phyloP scores from a whole-genome alignment of 176 grass and related monocot genomes.

The Saccharum officinarum region DNA sequence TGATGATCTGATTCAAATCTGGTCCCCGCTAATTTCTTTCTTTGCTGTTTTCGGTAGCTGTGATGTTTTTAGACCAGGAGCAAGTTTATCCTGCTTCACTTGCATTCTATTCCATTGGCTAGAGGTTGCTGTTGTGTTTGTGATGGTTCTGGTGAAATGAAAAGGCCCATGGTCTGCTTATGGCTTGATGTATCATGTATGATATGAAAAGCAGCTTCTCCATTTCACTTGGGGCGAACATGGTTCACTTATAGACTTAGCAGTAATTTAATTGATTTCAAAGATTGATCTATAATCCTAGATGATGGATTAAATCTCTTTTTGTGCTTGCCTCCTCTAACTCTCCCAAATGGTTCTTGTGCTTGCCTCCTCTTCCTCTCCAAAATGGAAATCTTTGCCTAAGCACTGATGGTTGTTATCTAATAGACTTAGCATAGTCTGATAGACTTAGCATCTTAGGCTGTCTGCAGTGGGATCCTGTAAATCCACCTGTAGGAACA shows the following conservation, averaged over 20 bases:
- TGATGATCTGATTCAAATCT: conserved; percentile 10
- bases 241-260: not conserved
- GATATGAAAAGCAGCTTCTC: not conserved
- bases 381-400: not conserved
- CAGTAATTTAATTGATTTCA: not conserved
- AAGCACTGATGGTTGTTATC: not conserved
- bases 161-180: not conserved
- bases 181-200: not conserved
- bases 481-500: no score
- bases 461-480: no score
- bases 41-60: not conserved
- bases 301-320: not conserved
- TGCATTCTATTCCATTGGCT: not conserved
- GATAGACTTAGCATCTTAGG: no score
- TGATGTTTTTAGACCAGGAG: conserved; percentile 2
- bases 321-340: not conserved
- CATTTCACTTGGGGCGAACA: not conserved
- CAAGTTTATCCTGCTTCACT: not conserved
- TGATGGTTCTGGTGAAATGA: not conserved
- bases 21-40: conserved; percentile 7
- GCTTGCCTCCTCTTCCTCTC: not conserved
- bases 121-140: not conserved
- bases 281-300: not conserved
- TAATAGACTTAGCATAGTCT: no score
- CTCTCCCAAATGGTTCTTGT: no score